phyloP scores from a whole-genome alignment of 306 rosid species.

The Citrullus amarus region DNA sequence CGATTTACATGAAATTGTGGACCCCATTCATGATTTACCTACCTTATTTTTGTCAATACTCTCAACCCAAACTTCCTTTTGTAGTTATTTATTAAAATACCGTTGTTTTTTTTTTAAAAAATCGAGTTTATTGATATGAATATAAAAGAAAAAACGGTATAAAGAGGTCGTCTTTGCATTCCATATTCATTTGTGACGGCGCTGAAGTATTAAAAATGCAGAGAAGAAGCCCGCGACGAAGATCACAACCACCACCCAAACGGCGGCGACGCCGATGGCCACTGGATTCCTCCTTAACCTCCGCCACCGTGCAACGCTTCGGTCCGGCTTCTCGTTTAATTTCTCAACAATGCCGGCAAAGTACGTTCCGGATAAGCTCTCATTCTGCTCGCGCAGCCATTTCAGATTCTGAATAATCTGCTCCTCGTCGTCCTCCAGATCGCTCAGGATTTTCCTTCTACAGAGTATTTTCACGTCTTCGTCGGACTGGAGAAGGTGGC shows the following conservation, averaged over 20 bases:
- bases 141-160: too few species aligned
- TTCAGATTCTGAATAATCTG: constrained; percentile 12
- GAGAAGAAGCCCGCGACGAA: neutral
- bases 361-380: constrained; percentile 10
- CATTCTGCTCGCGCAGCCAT: constrained; percentile 9
- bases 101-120: too few species aligned
- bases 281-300: neutral
- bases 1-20: too few species aligned
- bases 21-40: too few species aligned
- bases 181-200: neutral
- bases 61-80: too few species aligned
- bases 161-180: neutral
- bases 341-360: constrained; percentile 28
- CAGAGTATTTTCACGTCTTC: constrained; percentile 27
- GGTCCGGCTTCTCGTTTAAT: neutral
- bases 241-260: neutral
- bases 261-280: neutral
- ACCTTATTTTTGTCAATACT: too few species aligned
- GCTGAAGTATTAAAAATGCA: neutral
- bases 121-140: too few species aligned
- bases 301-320: neutral
- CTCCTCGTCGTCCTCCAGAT: constrained; percentile 2
- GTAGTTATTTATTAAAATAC: too few species aligned
- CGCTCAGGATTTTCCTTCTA: constrained; percentile 14
- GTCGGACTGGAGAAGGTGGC: constrained; percentile 12